phyloP scores from a whole-genome alignment of 306 rosid genomes.

The Malus orientalis region DNA sequence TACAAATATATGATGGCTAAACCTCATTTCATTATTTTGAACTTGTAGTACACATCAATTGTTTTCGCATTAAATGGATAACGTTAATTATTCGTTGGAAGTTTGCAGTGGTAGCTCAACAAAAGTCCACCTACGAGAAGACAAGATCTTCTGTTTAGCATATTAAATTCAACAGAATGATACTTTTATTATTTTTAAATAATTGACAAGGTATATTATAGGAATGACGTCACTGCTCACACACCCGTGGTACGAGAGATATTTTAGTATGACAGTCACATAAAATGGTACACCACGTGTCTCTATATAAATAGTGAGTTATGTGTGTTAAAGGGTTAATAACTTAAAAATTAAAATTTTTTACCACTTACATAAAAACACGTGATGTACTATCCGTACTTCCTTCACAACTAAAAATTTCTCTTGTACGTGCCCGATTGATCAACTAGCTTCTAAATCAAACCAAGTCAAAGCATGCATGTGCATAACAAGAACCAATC shows the following conservation, averaged over 20 bases:
- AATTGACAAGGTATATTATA: background rate
- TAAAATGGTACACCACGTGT: too few species aligned
- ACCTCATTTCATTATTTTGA: background rate
- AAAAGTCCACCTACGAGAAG: background rate
- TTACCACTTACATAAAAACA: too few species aligned
- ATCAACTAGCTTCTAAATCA: slow-evolving; percentile 17
- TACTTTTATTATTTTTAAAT: background rate
- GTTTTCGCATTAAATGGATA: background rate
- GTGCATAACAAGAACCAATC: slow-evolving; percentile 9
- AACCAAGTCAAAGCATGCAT: slow-evolving; percentile 29
- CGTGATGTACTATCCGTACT: too few species aligned
- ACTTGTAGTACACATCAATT: background rate
- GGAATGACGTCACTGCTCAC: slow-evolving; percentile 17
- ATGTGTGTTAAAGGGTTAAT: too few species aligned
- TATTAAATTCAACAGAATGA: background rate
- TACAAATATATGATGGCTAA: background rate
- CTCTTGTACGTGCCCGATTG: slow-evolving; percentile 47
- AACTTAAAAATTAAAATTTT: too few species aligned
- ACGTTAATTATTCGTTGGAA: background rate
- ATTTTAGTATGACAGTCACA: too few species aligned
- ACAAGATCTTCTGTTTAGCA: background rate
- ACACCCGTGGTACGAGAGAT: slow-evolving; percentile 42
- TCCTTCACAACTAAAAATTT: too few species aligned
- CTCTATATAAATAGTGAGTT: too few species aligned
- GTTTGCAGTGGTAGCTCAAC: background rate